Percentiles rank a stretch among this genome's conserved stretches.
Conservation (phyloP, 305 asterid genomes). For the Solanum hybrid region DNA sequence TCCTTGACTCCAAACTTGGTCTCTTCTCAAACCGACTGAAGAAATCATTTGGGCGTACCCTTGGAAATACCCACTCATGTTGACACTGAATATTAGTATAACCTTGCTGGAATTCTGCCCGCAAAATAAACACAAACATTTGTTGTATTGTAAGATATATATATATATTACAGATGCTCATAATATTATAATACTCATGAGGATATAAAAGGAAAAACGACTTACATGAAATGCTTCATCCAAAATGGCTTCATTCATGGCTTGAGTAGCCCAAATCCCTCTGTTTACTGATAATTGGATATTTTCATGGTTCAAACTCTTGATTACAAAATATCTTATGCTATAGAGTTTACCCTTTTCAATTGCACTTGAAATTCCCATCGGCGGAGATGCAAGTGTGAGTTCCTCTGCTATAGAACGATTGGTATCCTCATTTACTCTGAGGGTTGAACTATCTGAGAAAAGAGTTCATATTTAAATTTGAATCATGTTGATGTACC, state of each 20-base stretch:
- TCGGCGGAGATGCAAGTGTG: slow-evolving; percentile 31
- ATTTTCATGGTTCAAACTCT: slow-evolving; percentile 87
- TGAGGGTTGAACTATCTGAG: slow-evolving; percentile 35
- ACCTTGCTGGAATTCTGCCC: slow-evolving; percentile 89
- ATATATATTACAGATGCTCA: background rate
- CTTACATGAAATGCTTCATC: slow-evolving; percentile 94
- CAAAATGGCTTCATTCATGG: slow-evolving; percentile 51
- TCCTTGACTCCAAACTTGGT: slow-evolving; percentile 74
- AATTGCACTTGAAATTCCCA: slow-evolving; percentile 40
- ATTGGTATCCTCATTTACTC: slow-evolving; percentile 39
- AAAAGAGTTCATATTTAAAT: slow-evolving; percentile 12
- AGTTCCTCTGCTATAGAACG: slow-evolving; percentile 46
- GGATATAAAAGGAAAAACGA: slow-evolving; percentile 11
- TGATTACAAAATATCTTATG: slow-evolving; percentile 79
- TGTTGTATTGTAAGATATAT: slow-evolving; percentile 9
- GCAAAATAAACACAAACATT: slow-evolving; percentile 11
- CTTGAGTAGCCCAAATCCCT: slow-evolving; percentile 98
- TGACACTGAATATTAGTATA: slow-evolving; percentile 88
- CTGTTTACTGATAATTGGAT: slow-evolving; percentile 63
- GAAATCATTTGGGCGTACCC: slow-evolving; percentile 95
- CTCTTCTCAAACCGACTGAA: slow-evolving; percentile 76
- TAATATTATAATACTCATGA: background rate
- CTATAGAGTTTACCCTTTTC: slow-evolving; percentile 34
- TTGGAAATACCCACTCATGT: slow-evolving; percentile 96
- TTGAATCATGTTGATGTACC: background rate